Evolutionary conservation across 106 monocot species (phyloP), one percentile per base, ranked within the genome.

Genomic region (Apostasia shenzhenica): DNA sequence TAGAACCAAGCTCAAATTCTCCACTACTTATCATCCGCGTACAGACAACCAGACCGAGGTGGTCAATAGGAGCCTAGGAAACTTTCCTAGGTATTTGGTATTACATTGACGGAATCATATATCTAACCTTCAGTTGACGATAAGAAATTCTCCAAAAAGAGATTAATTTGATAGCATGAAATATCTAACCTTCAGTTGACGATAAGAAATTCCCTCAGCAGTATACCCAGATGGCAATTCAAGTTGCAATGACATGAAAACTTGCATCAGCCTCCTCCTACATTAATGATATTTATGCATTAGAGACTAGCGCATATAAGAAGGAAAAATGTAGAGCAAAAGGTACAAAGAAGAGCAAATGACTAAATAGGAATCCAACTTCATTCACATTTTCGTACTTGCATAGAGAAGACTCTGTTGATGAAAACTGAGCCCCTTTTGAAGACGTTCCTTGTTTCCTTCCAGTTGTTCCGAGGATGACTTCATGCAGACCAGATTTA

Each of bases 401-500:
- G 92, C 89, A 92, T 13, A 92, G 69, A 68, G 89, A 85, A 61
- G 92, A 81, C 73, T 89, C 85, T 0, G 97, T 92, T 37, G 92
- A 82, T 68, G 89, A 84, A 59, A 61, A 92, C 39, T 60, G 66
- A 10, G 87, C 74, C 38, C 88, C 92, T 83, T 92, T 97, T 47
- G 86, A 53, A 77, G 92, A 97, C 40, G 97, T 85, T 53, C 92
- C 97, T 75, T 97, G 92, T 75, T 92, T 97, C 68, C 92, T 89
- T 44, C 97, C 97, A 7, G 85, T 90, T 52, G 87, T 97, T 74
- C 97, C 97, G 59, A 92, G 79, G 54, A 97, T 81, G 69, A 92
- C 86, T 69, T 97, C 97, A 83, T 92, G 83, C 67, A 92, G 57
- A 54, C 97, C 89, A 53, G 67, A 75, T 83, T 77, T 87, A 55